Percentiles rank a stretch among this genome's conserved stretches.
These are phyloP conservation scores for Magnolia officinalis DNA, from an alignment of 164 flowering plant genomes.

Conservation along the genomic window DNA sequence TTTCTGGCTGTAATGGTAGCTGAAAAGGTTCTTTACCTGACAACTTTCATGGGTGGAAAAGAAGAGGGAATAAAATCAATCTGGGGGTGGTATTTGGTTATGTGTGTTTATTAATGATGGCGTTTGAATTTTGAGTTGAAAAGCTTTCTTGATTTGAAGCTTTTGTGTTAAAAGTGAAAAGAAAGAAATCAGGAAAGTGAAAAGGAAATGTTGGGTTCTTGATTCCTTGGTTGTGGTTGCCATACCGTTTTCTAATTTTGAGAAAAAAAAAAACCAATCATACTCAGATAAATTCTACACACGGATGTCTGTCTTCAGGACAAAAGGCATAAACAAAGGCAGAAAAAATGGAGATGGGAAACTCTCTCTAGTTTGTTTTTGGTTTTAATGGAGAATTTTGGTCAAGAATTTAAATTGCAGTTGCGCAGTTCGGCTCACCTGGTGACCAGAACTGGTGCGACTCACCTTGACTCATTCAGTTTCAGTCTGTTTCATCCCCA, in stretches of 20 bases:
- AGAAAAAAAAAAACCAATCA: neutral
- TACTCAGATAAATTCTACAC: too few relatives aligned
- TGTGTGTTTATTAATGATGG: neutral
- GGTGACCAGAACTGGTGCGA: too few relatives aligned
- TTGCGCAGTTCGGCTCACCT: too few relatives aligned
- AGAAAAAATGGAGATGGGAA: too few relatives aligned
- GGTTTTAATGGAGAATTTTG: slow-evolving; percentile 14
- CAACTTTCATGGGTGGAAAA: slow-evolving; percentile 3
- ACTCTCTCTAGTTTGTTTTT: neutral
- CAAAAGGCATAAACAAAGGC: too few relatives aligned
- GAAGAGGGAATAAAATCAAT: neutral
- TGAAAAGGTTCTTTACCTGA: neutral
- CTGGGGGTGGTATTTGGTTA: neutral
- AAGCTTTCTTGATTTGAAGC: neutral
- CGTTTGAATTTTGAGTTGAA: neutral
- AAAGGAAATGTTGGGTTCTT: neutral
- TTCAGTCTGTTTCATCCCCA: neutral
- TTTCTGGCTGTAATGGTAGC: slow-evolving; percentile 1
- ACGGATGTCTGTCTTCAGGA: too few relatives aligned
- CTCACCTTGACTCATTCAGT: neutral
- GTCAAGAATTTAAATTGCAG: too few relatives aligned
- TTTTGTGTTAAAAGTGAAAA: neutral
- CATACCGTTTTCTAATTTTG: neutral
- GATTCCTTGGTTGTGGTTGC: neutral
- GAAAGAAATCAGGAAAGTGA: neutral